Evolutionary conservation across 352 stramenopile species (phyloP).

Genomic region (Pythium grandisporangium): DNA sequence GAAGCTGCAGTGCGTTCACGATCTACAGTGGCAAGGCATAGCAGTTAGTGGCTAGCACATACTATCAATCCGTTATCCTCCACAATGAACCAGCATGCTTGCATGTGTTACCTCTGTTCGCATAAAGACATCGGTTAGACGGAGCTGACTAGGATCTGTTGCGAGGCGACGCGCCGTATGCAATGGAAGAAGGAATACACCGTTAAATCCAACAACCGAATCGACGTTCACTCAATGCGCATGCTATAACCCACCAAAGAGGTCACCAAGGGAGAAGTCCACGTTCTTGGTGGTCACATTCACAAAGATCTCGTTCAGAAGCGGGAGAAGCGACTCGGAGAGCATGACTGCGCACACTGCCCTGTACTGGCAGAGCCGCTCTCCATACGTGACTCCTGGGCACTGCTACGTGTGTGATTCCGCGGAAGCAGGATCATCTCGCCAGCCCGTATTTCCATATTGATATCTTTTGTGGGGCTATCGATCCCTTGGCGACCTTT

Average conservation of each 20-base stretch:
- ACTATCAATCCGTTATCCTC: too few relatives aligned
- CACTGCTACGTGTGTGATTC: too few relatives aligned
- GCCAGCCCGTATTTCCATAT: too few relatives aligned
- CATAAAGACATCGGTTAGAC: conserved; percentile 49
- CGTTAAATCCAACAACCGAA: too few relatives aligned
- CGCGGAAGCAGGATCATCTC: too few relatives aligned
- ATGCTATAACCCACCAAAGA: conserved; percentile 34
- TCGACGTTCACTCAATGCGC: too few relatives aligned
- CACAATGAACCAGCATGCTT: background rate
- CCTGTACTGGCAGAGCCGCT: too few relatives aligned
- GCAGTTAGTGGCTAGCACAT: background rate
- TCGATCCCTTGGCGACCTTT: conserved; percentile 2
- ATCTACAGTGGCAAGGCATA: conserved; percentile 12
- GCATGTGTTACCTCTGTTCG: conserved; percentile 29
- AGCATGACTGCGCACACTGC: too few relatives aligned
- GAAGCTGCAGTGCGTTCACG: conserved; percentile 54
- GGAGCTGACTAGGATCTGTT: conserved; percentile 59
- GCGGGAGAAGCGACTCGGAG: conserved; percentile 36
- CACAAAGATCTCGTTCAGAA: conserved; percentile 60
- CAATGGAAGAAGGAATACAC: too few relatives aligned
- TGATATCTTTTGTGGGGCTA: too few relatives aligned
- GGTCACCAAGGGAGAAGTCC: conserved; percentile 56
- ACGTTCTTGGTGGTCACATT: conserved; percentile 45
- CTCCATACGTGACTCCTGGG: too few relatives aligned
- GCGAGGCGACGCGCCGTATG: background rate